Conservation (phyloP, 352 stramenopile species). For the Albugo laibachii region DNA sequence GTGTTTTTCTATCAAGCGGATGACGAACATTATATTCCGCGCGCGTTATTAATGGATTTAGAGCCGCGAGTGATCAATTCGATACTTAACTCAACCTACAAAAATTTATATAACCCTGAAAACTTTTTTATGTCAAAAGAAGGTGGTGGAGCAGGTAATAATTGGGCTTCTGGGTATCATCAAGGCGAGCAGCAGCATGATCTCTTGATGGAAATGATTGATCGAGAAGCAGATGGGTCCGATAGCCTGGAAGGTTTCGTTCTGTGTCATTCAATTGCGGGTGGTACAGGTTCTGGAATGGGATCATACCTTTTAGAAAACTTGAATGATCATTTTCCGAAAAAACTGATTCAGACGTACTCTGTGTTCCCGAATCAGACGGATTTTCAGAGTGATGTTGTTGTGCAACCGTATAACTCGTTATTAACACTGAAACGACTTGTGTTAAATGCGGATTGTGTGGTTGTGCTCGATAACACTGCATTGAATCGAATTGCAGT, state of each 20-base stretch:
- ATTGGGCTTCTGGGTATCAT: conserved; percentile 84
- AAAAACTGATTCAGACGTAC: conserved; percentile 99
- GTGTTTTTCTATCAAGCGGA: conserved; percentile 99
- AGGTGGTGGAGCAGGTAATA: conserved; percentile 83
- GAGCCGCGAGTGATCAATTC: conserved; percentile 89
- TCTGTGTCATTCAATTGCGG: conserved; percentile 97
- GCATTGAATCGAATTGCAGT: conserved; percentile 93
- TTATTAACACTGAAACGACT: conserved; percentile 97
- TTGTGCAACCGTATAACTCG: conserved; percentile 99
- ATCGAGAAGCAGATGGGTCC: conserved; percentile 90
- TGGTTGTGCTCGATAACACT: conserved; percentile 99
- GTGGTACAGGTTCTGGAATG: conserved; percentile 97
- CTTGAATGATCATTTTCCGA: conserved; percentile 99
- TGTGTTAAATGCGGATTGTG: conserved; percentile 95
- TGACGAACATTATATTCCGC: conserved; percentile 96
- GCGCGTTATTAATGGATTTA: conserved; percentile 95
- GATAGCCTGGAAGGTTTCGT: conserved; percentile 96
- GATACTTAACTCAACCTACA: conserved; percentile 82
- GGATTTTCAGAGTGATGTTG: conserved; percentile 88
- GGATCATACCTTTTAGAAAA: conserved; percentile 97
- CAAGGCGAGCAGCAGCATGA: conserved; percentile 91
- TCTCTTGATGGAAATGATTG: conserved; percentile 99
- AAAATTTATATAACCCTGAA: conserved; percentile 97
- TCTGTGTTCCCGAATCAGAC: conserved; percentile 96
- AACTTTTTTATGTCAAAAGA: conserved; percentile 94